Conservation (phyloP, 192 early-diverging fungal genomes). For the Glomus cerebriforme region DNA sequence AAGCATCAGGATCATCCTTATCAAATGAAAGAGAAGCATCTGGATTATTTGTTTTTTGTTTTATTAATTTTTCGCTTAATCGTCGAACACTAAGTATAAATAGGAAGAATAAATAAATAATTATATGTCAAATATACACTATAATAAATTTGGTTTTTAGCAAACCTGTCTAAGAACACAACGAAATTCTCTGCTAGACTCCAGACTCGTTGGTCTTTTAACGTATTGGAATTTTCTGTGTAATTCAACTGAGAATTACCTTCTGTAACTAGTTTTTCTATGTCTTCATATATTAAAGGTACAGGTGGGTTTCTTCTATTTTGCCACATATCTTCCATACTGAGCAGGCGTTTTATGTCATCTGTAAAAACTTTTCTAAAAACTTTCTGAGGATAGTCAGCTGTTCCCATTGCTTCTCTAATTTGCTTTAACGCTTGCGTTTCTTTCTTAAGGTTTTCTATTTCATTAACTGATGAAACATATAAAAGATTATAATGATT, state of each 20-base stretch:
- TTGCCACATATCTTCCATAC: slow-evolving; percentile 91
- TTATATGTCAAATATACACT: not conserved
- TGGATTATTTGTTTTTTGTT: slow-evolving; percentile 48
- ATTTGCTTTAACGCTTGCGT: slow-evolving; percentile 70
- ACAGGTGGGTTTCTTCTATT: slow-evolving; percentile 68
- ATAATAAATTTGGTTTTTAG: no score
- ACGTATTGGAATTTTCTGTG: slow-evolving; percentile 20
- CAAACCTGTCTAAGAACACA: slow-evolving; percentile 75
- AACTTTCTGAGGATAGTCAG: slow-evolving; percentile 61
- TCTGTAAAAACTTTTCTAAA: slow-evolving; percentile 81
- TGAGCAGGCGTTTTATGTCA: slow-evolving; percentile 79
- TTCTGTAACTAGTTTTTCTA: slow-evolving; percentile 29
- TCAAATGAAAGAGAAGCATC: slow-evolving; percentile 76
- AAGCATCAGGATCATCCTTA: slow-evolving; percentile 90
- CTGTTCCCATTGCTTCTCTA: slow-evolving; percentile 57
- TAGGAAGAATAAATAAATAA: not conserved
- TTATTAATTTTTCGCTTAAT: slow-evolving; percentile 53
- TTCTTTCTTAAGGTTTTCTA: slow-evolving; percentile 73
- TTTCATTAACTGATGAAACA: slow-evolving; percentile 64
- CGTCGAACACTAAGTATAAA: slow-evolving; percentile 47
- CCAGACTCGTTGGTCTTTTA: slow-evolving; percentile 75
- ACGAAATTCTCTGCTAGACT: slow-evolving; percentile 65
- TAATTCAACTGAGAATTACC: slow-evolving; percentile 31
- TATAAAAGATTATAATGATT: not conserved
- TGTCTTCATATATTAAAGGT: slow-evolving; percentile 60